Evolutionary conservation across 768 basidiomycete genomes (phyloP).

Genomic region (Chiua virens): DNA sequence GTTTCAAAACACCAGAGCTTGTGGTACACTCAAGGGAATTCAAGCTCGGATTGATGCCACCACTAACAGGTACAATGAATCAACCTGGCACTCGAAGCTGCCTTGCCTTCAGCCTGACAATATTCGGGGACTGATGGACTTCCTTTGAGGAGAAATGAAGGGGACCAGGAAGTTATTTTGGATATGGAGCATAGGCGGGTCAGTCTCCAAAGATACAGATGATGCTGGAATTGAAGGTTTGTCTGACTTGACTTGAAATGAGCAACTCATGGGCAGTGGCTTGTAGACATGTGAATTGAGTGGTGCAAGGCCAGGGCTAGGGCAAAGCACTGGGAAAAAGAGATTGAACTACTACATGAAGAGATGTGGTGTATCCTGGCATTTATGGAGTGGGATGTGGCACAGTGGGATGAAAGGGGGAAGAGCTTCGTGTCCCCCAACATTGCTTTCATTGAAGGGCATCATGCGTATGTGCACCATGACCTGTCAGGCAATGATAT

Average conservation of each 20-base stretch:
- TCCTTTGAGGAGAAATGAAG: constrained; percentile 1
- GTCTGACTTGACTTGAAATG: too few species aligned
- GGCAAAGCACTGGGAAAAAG: constrained; percentile 23
- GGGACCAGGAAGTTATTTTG: constrained; percentile 6
- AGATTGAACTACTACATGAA: constrained; percentile 22
- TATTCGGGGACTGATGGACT: not conserved
- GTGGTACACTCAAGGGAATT: not conserved
- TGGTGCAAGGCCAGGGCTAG: constrained; percentile 18
- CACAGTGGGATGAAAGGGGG: constrained; percentile 13
- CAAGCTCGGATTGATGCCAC: too few species aligned
- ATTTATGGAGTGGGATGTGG: constrained; percentile 14
- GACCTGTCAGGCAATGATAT: too few species aligned
- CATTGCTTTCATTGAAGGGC: not conserved
- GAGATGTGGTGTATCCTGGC: constrained; percentile 21
- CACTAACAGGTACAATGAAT: not conserved
- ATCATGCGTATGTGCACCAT: constrained; percentile 9
- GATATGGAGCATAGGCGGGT: constrained; percentile 8
- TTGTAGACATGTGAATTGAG: constrained; percentile 9
- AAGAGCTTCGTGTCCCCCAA: not conserved
- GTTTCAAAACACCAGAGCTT: not conserved
- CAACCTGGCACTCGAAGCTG: not conserved
- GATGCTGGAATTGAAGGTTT: too few species aligned
- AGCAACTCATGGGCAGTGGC: too few species aligned
- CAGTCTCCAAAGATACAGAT: not conserved
- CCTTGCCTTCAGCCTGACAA: not conserved